A percentile compares a stretch with the other conserved stretches of the same genome.
Conservation (phyloP, 495 filamentous ascomycete genomes). For the Astrocystis sublimbata region DNA sequence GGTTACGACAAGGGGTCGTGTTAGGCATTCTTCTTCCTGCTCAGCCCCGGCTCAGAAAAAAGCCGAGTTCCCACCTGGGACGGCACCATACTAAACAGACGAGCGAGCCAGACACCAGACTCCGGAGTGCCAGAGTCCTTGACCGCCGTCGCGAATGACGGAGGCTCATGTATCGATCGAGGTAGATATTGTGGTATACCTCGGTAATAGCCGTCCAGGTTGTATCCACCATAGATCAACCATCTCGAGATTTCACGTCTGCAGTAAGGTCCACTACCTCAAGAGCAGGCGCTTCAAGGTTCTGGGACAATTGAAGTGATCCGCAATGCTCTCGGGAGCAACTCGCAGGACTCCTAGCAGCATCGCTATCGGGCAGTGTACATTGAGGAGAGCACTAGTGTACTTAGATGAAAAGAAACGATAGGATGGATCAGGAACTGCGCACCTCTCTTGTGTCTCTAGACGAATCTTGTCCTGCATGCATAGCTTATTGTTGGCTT, state of each 20-base stretch:
- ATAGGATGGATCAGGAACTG: slow-evolving; percentile 3
- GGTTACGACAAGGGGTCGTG: slow-evolving; percentile 22
- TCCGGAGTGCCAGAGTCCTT: no score
- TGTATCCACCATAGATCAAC: no score
- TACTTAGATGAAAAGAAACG: background rate
- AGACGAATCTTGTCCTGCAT: background rate
- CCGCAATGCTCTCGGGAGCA: background rate
- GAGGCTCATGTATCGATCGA: no score
- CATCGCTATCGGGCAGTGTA: background rate
- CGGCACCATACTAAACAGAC: slow-evolving; percentile 20
- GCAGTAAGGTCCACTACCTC: background rate
- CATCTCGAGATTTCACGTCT: no score
- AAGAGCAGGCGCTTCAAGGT: background rate
- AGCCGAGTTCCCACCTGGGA: slow-evolving; percentile 24
- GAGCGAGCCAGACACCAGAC: no score
- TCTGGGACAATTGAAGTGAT: slow-evolving; percentile 2
- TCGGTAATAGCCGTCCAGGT: background rate
- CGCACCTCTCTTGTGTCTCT: background rate
- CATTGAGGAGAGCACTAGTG: background rate
- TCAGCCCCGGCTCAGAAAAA: slow-evolving; percentile 37
- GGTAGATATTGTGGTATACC: background rate
- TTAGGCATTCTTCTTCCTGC: slow-evolving; percentile 32
- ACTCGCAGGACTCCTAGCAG: background rate
- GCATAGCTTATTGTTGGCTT: background rate
- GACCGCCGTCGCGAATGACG: no score